Conservation (phyloP, 768 basidiomycete genomes). For the Phanerodontia chrysosporium region DNA sequence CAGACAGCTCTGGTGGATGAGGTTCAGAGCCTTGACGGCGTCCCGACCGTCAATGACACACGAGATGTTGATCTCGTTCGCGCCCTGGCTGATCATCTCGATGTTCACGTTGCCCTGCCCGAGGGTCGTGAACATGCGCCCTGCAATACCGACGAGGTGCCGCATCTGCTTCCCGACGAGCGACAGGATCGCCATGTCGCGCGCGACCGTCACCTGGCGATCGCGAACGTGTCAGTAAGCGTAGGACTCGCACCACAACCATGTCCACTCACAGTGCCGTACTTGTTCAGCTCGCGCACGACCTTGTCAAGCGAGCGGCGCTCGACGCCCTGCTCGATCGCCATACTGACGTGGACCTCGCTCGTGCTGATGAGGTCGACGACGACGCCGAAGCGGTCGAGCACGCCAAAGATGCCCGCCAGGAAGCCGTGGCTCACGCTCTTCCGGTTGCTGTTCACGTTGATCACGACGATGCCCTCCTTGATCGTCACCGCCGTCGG, state of each 20-base stretch:
- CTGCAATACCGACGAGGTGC: constrained; percentile 91
- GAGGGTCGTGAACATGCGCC: constrained; percentile 92
- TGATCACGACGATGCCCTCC: constrained; percentile 87
- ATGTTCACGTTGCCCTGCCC: constrained; percentile 95
- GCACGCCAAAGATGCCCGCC: constrained; percentile 85
- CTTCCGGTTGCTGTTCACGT: constrained; percentile 94
- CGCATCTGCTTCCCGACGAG: constrained; percentile 95
- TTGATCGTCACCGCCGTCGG: constrained; percentile 98
- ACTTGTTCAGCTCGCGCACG: constrained; percentile 71
- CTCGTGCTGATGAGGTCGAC: constrained; percentile 97
- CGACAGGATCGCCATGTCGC: constrained; percentile 98
- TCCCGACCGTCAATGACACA: constrained; percentile 88
- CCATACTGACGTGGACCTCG: constrained; percentile 98
- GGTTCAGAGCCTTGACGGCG: constrained; percentile 87
- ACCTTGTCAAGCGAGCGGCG: constrained; percentile 69
- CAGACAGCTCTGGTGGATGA: constrained; percentile 91
- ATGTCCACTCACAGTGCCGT: constrained; percentile 60
- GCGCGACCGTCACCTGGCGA: constrained; percentile 69
- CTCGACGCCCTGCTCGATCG: constrained; percentile 73
- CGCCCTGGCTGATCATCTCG: constrained; percentile 98
- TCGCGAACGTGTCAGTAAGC: background rate
- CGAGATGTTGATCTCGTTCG: constrained; percentile 93
- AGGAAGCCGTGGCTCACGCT: constrained; percentile 96
- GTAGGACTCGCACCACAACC: background rate
- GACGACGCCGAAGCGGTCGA: constrained; percentile 90